Conservation (phyloP, 495 filamentous ascomycete species). For the Arthonia radiata region DNA sequence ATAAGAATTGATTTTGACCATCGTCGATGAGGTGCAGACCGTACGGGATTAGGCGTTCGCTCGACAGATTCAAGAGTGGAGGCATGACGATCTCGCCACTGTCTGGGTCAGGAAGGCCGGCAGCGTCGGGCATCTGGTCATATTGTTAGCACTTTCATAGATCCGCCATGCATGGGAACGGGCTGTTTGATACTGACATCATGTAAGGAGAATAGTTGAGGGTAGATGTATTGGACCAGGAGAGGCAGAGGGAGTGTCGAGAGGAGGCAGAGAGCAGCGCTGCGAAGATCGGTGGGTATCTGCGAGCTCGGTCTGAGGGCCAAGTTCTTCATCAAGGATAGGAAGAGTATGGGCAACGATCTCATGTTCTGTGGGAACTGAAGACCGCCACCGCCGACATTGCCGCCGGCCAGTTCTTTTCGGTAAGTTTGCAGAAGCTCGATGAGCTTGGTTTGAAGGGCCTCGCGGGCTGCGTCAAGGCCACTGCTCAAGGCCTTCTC, state of each 20-base stretch:
- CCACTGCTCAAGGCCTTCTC: slow-evolving; percentile 68
- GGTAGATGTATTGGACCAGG: slow-evolving; percentile 92
- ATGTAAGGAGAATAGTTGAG: slow-evolving; percentile 75
- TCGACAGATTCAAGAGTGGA: slow-evolving; percentile 64
- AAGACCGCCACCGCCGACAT: slow-evolving; percentile 72
- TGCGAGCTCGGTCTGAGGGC: slow-evolving; percentile 86
- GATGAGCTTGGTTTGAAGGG: slow-evolving; percentile 69
- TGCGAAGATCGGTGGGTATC: slow-evolving; percentile 86
- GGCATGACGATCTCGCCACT: slow-evolving; percentile 77
- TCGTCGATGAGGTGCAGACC: slow-evolving; percentile 97
- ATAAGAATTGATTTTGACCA: slow-evolving; percentile 90
- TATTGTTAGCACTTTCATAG: too few relatives aligned
- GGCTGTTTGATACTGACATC: too few relatives aligned
- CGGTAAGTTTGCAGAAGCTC: slow-evolving; percentile 86
- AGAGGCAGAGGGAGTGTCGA: slow-evolving; percentile 81
- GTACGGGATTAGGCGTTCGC: slow-evolving; percentile 65
- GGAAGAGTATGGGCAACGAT: slow-evolving; percentile 68
- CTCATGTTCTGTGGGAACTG: slow-evolving; percentile 87
- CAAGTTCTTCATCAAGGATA: slow-evolving; percentile 87
- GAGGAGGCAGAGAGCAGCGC: slow-evolving; percentile 74
- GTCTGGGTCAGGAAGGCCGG: slow-evolving; percentile 58
- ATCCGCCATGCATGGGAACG: too few relatives aligned
- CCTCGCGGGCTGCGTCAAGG: slow-evolving; percentile 72
- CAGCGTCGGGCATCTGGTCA: slow-evolving; percentile 97
- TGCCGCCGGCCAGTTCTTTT: slow-evolving; percentile 89